Percentiles rank a stretch among this genome's conserved stretches.
phyloP scores from a whole-genome alignment of 2,329 filamentous ascomycete species.

The Microcera coccophila region DNA sequence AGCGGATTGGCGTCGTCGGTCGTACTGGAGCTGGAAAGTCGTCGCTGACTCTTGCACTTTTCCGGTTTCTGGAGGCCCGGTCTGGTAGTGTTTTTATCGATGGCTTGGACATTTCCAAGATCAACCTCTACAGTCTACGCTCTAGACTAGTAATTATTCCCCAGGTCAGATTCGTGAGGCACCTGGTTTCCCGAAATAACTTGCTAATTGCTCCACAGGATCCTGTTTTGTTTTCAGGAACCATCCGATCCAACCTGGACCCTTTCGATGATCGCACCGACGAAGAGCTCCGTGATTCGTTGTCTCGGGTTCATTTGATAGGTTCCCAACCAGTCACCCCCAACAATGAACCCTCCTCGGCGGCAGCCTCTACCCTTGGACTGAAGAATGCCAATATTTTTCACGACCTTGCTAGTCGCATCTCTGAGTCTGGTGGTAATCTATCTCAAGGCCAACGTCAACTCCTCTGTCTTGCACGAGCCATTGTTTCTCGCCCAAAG shows the following conservation, averaged over 20 bases:
- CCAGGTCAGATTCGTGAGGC: slow-evolving; percentile 36
- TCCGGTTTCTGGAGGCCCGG: slow-evolving; percentile 69
- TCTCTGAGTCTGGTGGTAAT: slow-evolving; percentile 70
- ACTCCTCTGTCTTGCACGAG: slow-evolving; percentile 69
- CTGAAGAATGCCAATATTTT: slow-evolving; percentile 63
- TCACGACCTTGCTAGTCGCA: slow-evolving; percentile 55
- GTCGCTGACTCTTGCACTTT: slow-evolving; percentile 69
- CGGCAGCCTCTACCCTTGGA: slow-evolving; percentile 29
- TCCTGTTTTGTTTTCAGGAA: slow-evolving; percentile 77
- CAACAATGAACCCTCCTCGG: slow-evolving; percentile 36
- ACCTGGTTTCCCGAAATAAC: background rate
- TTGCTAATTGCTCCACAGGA: slow-evolving; percentile 47
- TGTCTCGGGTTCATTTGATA: slow-evolving; percentile 67
- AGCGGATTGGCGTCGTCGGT: slow-evolving; percentile 72
- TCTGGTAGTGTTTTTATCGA: slow-evolving; percentile 67
- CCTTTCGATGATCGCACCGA: slow-evolving; percentile 70
- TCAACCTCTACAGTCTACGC: slow-evolving; percentile 66
- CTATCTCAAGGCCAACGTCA: slow-evolving; percentile 74
- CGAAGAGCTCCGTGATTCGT: slow-evolving; percentile 62
- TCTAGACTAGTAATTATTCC: slow-evolving; percentile 78
- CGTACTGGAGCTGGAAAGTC: slow-evolving; percentile 77
- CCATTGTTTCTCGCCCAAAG: slow-evolving; percentile 67
- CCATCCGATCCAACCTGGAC: slow-evolving; percentile 71
- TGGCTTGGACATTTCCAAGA: slow-evolving; percentile 68
- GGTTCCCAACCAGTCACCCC: slow-evolving; percentile 39